Evolutionary conservation across 2,329 filamentous ascomycete species (phyloP).

Genomic region (Claviceps maximensis): DNA sequence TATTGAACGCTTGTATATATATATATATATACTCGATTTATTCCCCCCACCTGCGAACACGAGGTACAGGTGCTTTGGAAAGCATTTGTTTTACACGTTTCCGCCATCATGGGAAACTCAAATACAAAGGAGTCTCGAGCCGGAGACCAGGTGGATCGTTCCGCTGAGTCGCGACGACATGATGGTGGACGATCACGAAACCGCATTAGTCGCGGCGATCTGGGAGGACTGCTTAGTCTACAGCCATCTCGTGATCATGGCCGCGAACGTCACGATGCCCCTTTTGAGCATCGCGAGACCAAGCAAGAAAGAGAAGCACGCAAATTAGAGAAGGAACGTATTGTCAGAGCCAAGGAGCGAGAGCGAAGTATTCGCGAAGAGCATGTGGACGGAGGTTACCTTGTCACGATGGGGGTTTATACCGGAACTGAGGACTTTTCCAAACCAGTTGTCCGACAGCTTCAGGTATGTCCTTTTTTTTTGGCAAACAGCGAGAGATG

Average conservation of each 20-base stretch:
- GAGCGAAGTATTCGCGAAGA: constrained; percentile 86
- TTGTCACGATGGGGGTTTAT: constrained; percentile 91
- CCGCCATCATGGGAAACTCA: constrained; percentile 23
- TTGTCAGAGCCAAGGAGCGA: constrained; percentile 64
- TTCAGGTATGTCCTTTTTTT: constrained; percentile 52
- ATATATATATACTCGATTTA: not conserved
- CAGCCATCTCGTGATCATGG: constrained; percentile 25
- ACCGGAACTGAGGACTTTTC: constrained; percentile 87
- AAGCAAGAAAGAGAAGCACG: constrained; percentile 84
- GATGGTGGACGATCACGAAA: constrained; percentile 13
- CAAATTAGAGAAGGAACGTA: constrained; percentile 68
- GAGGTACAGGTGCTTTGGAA: too few species aligned
- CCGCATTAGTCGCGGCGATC: constrained; percentile 29
- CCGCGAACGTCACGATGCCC: constrained; percentile 23
- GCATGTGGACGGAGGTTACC: constrained; percentile 82
- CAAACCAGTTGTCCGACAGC: constrained; percentile 73
- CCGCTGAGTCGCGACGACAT: constrained; percentile 5
- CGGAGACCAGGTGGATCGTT: constrained; percentile 11
- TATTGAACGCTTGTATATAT: not conserved
- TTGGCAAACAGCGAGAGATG: too few species aligned
- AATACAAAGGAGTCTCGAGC: constrained; percentile 27
- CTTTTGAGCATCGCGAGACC: constrained; percentile 63
- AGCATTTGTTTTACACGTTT: not conserved
- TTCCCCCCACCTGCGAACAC: too few species aligned
- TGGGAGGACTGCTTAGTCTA: constrained; percentile 32